Evolutionary conservation across 2,329 filamentous ascomycete species (phyloP).

Genomic region (Malbranchea zuffiana): DNA sequence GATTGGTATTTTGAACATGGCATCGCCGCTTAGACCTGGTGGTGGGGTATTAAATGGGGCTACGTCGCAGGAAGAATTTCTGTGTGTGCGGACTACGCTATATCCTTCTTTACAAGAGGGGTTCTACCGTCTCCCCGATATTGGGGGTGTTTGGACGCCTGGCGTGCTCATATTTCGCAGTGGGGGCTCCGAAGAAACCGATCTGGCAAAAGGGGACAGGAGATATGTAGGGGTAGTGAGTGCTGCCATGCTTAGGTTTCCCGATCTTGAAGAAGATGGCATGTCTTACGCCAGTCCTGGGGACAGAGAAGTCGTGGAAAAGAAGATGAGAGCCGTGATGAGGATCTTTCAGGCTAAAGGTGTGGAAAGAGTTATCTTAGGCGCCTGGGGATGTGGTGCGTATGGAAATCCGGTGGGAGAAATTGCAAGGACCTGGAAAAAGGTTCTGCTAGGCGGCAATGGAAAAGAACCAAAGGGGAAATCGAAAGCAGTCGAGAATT

Average conservation of each 20-base stretch:
- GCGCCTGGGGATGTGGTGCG: conserved; percentile 10
- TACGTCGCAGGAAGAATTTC: conserved; percentile 11
- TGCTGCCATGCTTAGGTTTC: conserved; percentile 10
- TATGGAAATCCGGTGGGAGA: conserved; percentile 9
- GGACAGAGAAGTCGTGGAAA: conserved; percentile 5
- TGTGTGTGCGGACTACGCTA: conserved; percentile 9
- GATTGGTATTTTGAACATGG: conserved; percentile 10
- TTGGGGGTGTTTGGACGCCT: conserved; percentile 9
- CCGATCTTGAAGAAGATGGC: conserved; percentile 5
- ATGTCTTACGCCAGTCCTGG: conserved; percentile 1
- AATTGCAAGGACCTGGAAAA: conserved; percentile 8
- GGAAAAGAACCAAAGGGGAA: background rate
- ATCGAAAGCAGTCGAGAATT: conserved; percentile 2
- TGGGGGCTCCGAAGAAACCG: conserved; percentile 1
- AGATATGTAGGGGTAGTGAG: conserved; percentile 9
- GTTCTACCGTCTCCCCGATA: conserved; percentile 10
- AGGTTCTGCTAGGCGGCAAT: conserved; percentile 1
- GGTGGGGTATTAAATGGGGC: conserved; percentile 10
- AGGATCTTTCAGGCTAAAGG: conserved; percentile 8
- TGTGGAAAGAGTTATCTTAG: conserved; percentile 8
- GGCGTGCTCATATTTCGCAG: conserved; percentile 10
- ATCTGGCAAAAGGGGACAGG: conserved; percentile 7
- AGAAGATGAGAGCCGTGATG: conserved; percentile 9
- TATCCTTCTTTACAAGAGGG: conserved; percentile 9
- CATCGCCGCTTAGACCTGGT: conserved; percentile 7